Conservation (phyloP, 1,284 basidiomycete species). For the Boletus sp. region DNA sequence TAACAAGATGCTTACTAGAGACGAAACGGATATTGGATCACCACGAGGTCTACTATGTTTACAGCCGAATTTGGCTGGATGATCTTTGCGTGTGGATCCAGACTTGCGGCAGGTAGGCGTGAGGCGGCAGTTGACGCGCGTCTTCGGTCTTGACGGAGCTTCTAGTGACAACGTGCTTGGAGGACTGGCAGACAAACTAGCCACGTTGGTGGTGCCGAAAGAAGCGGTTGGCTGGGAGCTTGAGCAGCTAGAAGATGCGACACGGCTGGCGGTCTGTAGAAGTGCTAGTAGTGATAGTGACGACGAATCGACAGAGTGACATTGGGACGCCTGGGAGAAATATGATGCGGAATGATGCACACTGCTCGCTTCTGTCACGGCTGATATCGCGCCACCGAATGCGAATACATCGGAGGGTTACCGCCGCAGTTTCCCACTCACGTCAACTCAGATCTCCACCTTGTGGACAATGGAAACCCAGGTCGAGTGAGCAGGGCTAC, state of each 20-base stretch:
- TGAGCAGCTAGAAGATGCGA: constrained; percentile 57
- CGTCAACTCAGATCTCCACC: too few species aligned
- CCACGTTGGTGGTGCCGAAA: constrained; percentile 46
- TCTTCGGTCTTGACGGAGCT: constrained; percentile 6
- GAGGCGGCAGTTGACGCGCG: background rate
- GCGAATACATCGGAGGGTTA: constrained; percentile 15
- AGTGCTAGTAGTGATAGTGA: constrained; percentile 62
- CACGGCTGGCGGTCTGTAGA: constrained; percentile 36
- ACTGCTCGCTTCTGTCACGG: constrained; percentile 7
- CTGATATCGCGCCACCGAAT: background rate
- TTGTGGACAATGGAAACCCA: too few species aligned
- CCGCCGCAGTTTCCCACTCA: constrained; percentile 1
- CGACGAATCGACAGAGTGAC: constrained; percentile 42
- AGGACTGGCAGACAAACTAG: constrained; percentile 43
- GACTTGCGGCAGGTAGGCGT: constrained; percentile 51
- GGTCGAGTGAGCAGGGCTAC: too few species aligned
- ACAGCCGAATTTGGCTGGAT: constrained; percentile 78
- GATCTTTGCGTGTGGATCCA: constrained; percentile 77
- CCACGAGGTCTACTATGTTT: constrained; percentile 79
- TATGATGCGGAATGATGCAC: background rate
- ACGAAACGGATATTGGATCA: constrained; percentile 68
- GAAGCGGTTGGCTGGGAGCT: constrained; percentile 62
- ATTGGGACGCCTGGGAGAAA: constrained; percentile 3
- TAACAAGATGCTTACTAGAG: constrained; percentile 62
- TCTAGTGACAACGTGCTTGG: constrained; percentile 54